Percentiles rank a stretch among this genome's conserved stretches.
Conservation (phyloP, 257 asterid species). For the Jaltomata sinuosa region DNA sequence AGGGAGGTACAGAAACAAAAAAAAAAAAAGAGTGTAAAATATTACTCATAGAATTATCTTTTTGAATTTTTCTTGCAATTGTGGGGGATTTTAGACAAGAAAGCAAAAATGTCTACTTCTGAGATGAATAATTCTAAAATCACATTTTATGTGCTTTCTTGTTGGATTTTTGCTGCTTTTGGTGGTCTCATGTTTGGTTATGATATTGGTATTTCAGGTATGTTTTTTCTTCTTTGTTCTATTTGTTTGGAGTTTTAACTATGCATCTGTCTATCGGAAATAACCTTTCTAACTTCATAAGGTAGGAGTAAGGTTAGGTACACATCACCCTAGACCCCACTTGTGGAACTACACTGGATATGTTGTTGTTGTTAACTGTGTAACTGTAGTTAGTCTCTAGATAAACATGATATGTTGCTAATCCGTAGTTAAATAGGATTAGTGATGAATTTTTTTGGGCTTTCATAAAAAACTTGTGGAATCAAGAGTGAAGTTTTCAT, state of each 20-base stretch:
- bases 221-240: background rate
- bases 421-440: background rate
- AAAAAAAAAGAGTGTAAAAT: background rate
- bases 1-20: background rate
- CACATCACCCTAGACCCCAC: too few relatives aligned
- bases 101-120: background rate
- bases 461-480: background rate
- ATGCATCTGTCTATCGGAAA: too few relatives aligned
- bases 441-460: background rate
- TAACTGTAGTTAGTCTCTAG: background rate
- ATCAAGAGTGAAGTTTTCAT: background rate
- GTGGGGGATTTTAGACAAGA: background rate
- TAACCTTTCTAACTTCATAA: too few relatives aligned
- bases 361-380: too few relatives aligned
- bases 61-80: background rate
- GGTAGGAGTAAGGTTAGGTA: too few relatives aligned
- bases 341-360: too few relatives aligned
- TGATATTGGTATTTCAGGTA: slow-evolving; percentile 1
- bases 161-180: background rate
- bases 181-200: background rate
- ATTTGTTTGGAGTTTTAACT: background rate
- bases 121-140: background rate
- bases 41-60: background rate
- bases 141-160: background rate
- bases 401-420: background rate